Evolutionary conservation across 306 rosid genomes (phyloP), one percentile per base, ranked within the genome.

Genomic region (Pachyrhizus erosus): DNA sequence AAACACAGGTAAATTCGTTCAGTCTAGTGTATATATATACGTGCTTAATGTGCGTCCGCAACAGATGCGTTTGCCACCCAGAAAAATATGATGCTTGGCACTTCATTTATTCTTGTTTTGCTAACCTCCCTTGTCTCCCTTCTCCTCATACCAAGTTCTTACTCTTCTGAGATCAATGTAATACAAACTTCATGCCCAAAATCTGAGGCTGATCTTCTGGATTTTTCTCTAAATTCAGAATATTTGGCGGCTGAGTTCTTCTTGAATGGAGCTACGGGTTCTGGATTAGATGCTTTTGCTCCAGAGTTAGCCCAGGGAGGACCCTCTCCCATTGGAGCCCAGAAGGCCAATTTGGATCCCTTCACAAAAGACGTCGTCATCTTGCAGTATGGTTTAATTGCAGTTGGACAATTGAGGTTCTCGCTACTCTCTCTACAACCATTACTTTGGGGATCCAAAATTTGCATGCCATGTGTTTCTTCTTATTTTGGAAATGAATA

Each of bases 181-280:
- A 23, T 17, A 23, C 62, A 20, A 55, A 0, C 0, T 0, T 0
- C 37, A 26, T 12, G 18, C 67, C 86, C 89, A 9, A 18, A 73
- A n/a, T 67, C 82, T 0, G 93, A 91, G 70, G 68, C 40, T 14
- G 93, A 90, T 80, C 91, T 87, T 54, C 12, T 91, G 17, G 92
- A 90, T 40, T 90, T 90, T 71, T 83, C 93, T 17, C 70, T 88
- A 5, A 88, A 91, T 51, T 77, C 90, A 57, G 92, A 80, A 87
- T 91, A 48, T 54, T 58, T 91, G 70, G 92, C 85, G 82, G 95
- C 93, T 7, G 97, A 92, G 34, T 89, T 92, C 87, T 89, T 82
- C 62, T 58, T 92, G 45, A 76, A 20, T 55, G 92, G 91, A 23
- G 72, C 93, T 37, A 65, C 78, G 7, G 93, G 95, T 27, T 51